Conservation (phyloP, 208 protist species). For the Vickermania ingenoplastis region DNA sequence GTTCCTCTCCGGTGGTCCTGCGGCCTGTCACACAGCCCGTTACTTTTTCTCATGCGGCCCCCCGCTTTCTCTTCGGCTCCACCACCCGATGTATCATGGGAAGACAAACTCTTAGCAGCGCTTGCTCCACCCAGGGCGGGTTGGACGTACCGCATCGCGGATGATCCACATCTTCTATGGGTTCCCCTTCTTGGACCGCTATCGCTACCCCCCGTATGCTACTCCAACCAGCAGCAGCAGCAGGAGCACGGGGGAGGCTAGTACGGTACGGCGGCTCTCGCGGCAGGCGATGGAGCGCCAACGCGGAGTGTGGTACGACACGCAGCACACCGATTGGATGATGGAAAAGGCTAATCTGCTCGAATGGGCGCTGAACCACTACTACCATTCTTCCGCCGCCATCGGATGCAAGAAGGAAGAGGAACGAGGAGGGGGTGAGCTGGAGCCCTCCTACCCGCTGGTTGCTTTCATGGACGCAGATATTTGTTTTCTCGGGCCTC, state of each 20-base stretch:
- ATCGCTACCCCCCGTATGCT: not conserved
- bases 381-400: not conserved
- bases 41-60: no score
- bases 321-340: conserved; percentile 76
- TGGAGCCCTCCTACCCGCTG: not conserved
- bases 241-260: no score
- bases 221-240: not conserved
- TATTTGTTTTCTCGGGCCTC: conserved; percentile 35
- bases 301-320: conserved; percentile 54
- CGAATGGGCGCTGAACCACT: conserved; percentile 37
- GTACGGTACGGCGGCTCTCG: conserved; percentile 18
- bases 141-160: conserved; percentile 6
- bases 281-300: conserved; percentile 57
- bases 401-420: not conserved
- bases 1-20: conserved; percentile 24
- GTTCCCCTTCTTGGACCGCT: conserved; percentile 11
- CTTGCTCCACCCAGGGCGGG: no score
- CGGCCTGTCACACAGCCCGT: not conserved
- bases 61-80: not conserved
- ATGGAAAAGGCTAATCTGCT: conserved; percentile 83
- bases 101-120: no score
- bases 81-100: not conserved
- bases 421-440: conserved; percentile 3
- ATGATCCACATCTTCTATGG: conserved; percentile 33
- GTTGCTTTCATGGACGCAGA: conserved; percentile 74